Conservation (phyloP, 2,329 filamentous ascomycete genomes). For the Aspergillus sclerotialis region DNA sequence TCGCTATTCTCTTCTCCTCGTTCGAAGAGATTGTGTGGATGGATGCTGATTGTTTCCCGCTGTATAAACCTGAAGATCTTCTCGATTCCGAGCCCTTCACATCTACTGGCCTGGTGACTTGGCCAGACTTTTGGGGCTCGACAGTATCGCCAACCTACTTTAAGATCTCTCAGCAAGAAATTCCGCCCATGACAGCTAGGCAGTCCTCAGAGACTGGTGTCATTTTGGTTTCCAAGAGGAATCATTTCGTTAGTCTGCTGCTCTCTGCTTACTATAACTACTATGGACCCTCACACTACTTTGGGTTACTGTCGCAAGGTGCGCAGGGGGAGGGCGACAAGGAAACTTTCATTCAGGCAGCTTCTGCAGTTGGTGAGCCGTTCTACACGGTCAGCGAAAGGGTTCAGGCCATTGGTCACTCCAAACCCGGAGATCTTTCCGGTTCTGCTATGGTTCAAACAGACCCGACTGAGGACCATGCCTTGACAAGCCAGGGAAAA, state of each 20-base stretch:
- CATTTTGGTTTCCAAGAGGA: slow-evolving; percentile 31
- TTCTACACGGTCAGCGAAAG: slow-evolving; percentile 32
- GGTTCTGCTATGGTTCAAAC: slow-evolving; percentile 33
- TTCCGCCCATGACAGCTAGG: slow-evolving; percentile 25
- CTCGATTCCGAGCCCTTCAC: slow-evolving; percentile 46
- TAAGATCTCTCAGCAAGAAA: slow-evolving; percentile 30
- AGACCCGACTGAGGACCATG: slow-evolving; percentile 32
- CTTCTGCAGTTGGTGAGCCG: slow-evolving; percentile 23
- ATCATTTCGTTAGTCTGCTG: slow-evolving; percentile 25
- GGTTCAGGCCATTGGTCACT: slow-evolving; percentile 28
- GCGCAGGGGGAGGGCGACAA: slow-evolving; percentile 34
- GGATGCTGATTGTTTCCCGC: slow-evolving; percentile 50
- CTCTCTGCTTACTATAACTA: slow-evolving; percentile 33
- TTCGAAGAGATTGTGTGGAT: slow-evolving; percentile 54
- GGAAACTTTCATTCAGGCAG: slow-evolving; percentile 32
- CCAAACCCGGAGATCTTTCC: slow-evolving; percentile 17
- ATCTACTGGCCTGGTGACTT: slow-evolving; percentile 47
- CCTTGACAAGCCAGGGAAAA: slow-evolving; percentile 23
- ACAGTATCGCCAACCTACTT: slow-evolving; percentile 39
- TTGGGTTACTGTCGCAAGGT: slow-evolving; percentile 32
- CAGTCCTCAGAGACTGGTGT: slow-evolving; percentile 31
- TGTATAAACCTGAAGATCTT: slow-evolving; percentile 37
- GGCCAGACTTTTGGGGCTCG: slow-evolving; percentile 49
- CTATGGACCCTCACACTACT: slow-evolving; percentile 31
- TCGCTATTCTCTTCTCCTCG: slow-evolving; percentile 50